A percentile compares a stretch with the other conserved stretches of the same genome.
These are phyloP conservation scores for Colletotrichum zoysiae DNA, from an alignment of 2,329 filamentous ascomycete genomes.

Conservation along the genomic window DNA sequence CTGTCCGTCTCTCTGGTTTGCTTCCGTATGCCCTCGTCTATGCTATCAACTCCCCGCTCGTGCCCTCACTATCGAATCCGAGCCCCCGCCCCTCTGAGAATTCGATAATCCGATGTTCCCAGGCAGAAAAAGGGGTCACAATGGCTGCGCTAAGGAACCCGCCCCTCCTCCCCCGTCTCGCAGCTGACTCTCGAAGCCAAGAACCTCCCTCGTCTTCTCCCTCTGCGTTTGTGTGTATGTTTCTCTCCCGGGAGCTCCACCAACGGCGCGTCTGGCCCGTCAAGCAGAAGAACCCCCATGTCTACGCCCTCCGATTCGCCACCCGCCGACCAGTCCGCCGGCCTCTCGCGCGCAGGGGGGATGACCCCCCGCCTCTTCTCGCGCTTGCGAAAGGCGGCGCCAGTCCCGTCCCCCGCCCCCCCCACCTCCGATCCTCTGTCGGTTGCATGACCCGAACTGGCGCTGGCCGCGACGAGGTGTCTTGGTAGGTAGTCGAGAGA, in stretches of 20 bases:
- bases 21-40: neutral
- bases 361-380: neutral
- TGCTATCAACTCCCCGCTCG: neutral
- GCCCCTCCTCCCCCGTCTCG: constrained; percentile 3
- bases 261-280: neutral
- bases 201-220: neutral
- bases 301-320: constrained; percentile 22
- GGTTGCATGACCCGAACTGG: neutral
- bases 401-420: neutral
- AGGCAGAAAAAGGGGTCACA: neutral
- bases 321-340: constrained; percentile 16
- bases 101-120: neutral
- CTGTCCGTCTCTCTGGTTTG: neutral
- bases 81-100: neutral
- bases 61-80: neutral
- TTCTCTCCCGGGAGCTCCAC: neutral
- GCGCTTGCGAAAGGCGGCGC: neutral
- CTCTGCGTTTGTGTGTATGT: neutral
- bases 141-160: neutral
- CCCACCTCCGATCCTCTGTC: neutral
- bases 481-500: neutral
- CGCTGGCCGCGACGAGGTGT: neutral
- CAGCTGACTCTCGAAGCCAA: neutral
- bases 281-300: neutral
- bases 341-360: neutral